Evolutionary conservation across 2,329 filamentous ascomycete genomes (phyloP), one percentile per base, ranked within the genome.

Genomic region (Lomentospora prolificans): DNA sequence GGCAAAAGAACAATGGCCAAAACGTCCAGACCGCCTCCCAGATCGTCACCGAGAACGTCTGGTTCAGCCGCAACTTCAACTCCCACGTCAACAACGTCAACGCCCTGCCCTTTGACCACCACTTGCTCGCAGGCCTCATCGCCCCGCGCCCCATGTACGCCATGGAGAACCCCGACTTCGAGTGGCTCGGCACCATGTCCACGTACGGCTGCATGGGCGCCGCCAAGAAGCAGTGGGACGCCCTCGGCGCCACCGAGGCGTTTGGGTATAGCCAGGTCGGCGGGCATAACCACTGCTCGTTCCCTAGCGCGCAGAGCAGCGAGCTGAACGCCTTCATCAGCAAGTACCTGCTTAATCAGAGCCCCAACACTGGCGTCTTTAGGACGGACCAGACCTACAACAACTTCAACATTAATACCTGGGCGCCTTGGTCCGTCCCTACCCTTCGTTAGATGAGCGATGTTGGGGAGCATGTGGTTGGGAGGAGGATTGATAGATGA

Each of bases 11-110:
- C 44, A 67, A 72, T 46, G 79, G 79, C 53, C 73, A 75, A 66
- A 81, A 80, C 64, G 80, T 84, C 62, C 81, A 85, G 68, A 84
- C 80, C 0, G 77, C 80, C 0, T 64, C 69, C 25, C 69, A 84
- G 68, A 83, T 84, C 60, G 71, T 84, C 3, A 69, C 68, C 33
- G 81, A 84, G 69, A 83, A 84, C 61, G 78, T 81, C 19, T 85
- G 82, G 81, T 83, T 84, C 73, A 79, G 77, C 56, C 70, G 70
- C 30, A 68, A 70, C 53, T 79, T 84, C 65, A 73, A 83, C 66
- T 58, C 66, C 5, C 80, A 78, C 66, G 72, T 72, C 53, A 71
- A 68, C 69, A 73, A 62, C 44, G 67, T 72, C 57, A 70, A 70
- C 57, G 65, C 67, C 55, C 65, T 79, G 5, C 74, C 77, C 3